A percentile compares a stretch with the other conserved stretches of the same genome.
phyloP scores from a whole-genome alignment of 352 stramenopile species.

The Phytophthora constricta region DNA sequence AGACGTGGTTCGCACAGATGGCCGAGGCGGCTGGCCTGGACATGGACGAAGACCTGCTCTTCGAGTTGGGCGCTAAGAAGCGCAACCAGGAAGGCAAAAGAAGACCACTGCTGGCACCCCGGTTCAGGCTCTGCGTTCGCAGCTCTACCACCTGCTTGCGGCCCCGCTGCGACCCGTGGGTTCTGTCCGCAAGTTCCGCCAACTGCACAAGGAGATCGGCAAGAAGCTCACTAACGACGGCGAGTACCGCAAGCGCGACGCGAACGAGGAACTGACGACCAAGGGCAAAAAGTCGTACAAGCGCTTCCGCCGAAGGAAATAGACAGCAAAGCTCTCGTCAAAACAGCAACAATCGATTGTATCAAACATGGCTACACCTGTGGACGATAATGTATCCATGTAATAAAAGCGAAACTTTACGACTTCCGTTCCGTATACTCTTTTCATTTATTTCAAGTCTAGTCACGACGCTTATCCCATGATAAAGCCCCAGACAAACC shows the following conservation, averaged over 20 bases:
- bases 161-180: constrained; percentile 77
- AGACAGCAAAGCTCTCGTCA: not conserved
- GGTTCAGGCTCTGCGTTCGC: constrained; percentile 58
- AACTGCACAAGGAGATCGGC: constrained; percentile 82
- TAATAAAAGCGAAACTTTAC: too few species aligned
- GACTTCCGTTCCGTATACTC: not conserved
- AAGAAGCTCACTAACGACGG: constrained; percentile 62
- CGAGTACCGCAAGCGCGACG: constrained; percentile 82
- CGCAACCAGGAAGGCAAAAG: constrained; percentile 52
- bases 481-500: not conserved
- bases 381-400: not conserved
- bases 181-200: constrained; percentile 82
- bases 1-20: constrained; percentile 89
- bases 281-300: constrained; percentile 89
- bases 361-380: not conserved
- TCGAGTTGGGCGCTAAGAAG: constrained; percentile 74
- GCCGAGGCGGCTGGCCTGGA: constrained; percentile 80
- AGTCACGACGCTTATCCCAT: not conserved
- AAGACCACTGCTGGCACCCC: constrained; percentile 60
- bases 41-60: constrained; percentile 80
- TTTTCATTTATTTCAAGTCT: too few species aligned
- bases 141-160: constrained; percentile 65
- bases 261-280: constrained; percentile 66
- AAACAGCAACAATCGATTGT: not conserved
- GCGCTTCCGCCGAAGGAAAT: constrained; percentile 73